A percentile compares a stretch with the other conserved stretches of the same genome.
Evolutionary conservation across 768 basidiomycete genomes (phyloP).

Genomic region (Russula dissimulans): DNA sequence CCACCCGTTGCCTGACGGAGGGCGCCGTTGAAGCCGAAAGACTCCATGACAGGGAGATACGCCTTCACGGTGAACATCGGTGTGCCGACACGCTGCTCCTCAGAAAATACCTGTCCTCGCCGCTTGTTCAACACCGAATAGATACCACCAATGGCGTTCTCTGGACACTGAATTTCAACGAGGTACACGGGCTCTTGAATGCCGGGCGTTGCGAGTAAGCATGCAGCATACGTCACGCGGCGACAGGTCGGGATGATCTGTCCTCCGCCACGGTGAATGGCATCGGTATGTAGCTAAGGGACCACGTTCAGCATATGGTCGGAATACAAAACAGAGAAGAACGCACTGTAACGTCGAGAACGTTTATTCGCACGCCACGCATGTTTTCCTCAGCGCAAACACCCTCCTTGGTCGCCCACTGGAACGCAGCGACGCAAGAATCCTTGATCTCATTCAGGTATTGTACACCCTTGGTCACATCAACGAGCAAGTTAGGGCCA

Average conservation of each 20-base stretch:
- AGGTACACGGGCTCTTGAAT: constrained; percentile 97
- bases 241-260: constrained; percentile 96
- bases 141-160: constrained; percentile 95
- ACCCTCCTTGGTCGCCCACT: constrained; percentile 99
- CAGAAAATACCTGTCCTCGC: constrained; percentile 96
- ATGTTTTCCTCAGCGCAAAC: constrained; percentile 95
- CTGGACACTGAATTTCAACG: constrained; percentile 97
- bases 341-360: constrained; percentile 88
- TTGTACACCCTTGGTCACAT: constrained; percentile 98
- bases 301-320: not conserved
- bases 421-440: constrained; percentile 97
- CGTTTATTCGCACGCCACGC: constrained; percentile 95
- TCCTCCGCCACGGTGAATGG: constrained; percentile 98
- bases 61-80: constrained; percentile 99
- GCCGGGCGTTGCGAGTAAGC: constrained; percentile 81
- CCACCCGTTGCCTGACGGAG: constrained; percentile 88
- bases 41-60: constrained; percentile 84
- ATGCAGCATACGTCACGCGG: constrained; percentile 93
- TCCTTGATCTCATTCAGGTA: constrained; percentile 99
- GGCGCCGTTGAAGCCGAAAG: constrained; percentile 96
- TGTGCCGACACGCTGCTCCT: constrained; percentile 94
- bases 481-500: constrained; percentile 93
- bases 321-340: not conserved
- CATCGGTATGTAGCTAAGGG: constrained; percentile 86
- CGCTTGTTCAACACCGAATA: constrained; percentile 91